Evolutionary conservation across 1,284 basidiomycete genomes (phyloP).

Genomic region (Ceratorhiza oryzae-sativae): DNA sequence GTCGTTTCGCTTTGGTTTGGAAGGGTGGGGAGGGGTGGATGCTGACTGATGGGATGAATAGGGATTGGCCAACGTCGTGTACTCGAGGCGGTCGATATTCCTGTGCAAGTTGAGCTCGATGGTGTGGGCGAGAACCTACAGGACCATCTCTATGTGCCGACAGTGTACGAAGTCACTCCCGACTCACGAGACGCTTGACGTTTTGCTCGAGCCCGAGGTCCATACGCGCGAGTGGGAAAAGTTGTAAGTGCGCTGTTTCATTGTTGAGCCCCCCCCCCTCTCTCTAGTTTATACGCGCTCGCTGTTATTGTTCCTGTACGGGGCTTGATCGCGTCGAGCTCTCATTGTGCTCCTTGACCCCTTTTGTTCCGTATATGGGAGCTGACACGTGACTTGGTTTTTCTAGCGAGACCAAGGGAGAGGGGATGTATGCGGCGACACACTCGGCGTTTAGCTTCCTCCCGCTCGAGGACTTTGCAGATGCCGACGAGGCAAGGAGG

Average conservation of each 20-base stretch:
- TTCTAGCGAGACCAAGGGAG: constrained; percentile 39
- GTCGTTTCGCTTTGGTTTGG: not conserved
- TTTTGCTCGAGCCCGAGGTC: constrained; percentile 36
- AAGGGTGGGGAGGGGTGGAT: no score
- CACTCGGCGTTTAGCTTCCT: constrained; percentile 41
- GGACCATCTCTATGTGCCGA: constrained; percentile 48
- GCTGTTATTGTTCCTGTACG: constrained; percentile 12
- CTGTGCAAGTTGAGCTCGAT: constrained; percentile 51
- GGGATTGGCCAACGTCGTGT: constrained; percentile 55
- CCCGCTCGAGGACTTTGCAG: constrained; percentile 34
- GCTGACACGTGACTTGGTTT: constrained; percentile 27
- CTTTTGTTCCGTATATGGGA: not conserved
- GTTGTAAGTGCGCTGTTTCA: constrained; percentile 29
- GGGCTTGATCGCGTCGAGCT: constrained; percentile 3
- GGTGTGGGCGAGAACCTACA: constrained; percentile 57
- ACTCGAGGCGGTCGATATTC: constrained; percentile 52
- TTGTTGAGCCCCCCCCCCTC: not conserved
- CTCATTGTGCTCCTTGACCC: not conserved
- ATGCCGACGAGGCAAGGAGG: constrained; percentile 15
- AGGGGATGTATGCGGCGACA: constrained; percentile 39
- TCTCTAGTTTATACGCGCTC: not conserved
- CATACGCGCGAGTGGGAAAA: constrained; percentile 34
- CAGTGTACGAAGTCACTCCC: constrained; percentile 39
- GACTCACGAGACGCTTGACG: constrained; percentile 40
- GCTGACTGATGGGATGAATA: constrained; percentile 14